A percentile compares a stretch with the other conserved stretches of the same genome.
Evolutionary conservation across 2,329 filamentous ascomycete genomes (phyloP).

Genomic region (Dactylonectria macrodidyma): DNA sequence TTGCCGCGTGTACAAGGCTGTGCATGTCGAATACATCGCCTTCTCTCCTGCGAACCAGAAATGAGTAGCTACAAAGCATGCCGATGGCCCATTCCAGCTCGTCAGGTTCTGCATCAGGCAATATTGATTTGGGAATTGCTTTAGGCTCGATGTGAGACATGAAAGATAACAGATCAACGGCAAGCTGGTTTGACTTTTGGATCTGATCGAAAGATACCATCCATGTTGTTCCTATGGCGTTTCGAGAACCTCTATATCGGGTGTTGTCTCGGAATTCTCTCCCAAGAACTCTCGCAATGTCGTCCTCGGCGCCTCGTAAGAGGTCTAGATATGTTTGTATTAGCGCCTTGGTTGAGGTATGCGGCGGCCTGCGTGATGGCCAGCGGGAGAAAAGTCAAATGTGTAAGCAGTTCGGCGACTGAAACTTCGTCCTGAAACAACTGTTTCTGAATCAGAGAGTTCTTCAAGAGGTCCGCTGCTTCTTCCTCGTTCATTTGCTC

Average conservation of each 20-base stretch:
- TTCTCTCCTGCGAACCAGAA: conserved; percentile 46
- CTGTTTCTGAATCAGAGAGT: conserved; percentile 7
- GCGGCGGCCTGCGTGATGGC: conserved; percentile 58
- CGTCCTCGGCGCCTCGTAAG: conserved; percentile 49
- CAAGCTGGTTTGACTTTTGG: conserved; percentile 42
- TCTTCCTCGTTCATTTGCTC: conserved; percentile 29
- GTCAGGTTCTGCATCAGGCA: conserved; percentile 38
- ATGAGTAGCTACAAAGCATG: conserved; percentile 47
- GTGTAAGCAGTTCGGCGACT: conserved; percentile 38
- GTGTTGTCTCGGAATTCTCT: conserved; percentile 52
- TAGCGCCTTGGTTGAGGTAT: conserved; percentile 53
- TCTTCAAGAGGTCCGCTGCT: conserved; percentile 43
- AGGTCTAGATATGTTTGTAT: conserved; percentile 53
- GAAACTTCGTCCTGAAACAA: conserved; percentile 5
- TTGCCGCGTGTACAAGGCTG: conserved; percentile 54
- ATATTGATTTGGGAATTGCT: conserved; percentile 54
- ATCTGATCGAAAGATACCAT: conserved; percentile 59
- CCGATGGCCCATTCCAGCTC: conserved; percentile 32
- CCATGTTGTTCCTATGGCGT: conserved; percentile 57
- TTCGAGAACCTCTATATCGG: conserved; percentile 49
- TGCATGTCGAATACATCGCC: conserved; percentile 55
- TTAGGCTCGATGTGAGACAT: conserved; percentile 58
- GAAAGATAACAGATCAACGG: conserved; percentile 56
- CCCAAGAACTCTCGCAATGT: conserved; percentile 34
- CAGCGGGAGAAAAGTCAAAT: conserved; percentile 54